Evolutionary conservation across 768 basidiomycete genomes (phyloP), one percentile per base, ranked within the genome.

Genomic region (Psilocybe subaeruginosa): DNA sequence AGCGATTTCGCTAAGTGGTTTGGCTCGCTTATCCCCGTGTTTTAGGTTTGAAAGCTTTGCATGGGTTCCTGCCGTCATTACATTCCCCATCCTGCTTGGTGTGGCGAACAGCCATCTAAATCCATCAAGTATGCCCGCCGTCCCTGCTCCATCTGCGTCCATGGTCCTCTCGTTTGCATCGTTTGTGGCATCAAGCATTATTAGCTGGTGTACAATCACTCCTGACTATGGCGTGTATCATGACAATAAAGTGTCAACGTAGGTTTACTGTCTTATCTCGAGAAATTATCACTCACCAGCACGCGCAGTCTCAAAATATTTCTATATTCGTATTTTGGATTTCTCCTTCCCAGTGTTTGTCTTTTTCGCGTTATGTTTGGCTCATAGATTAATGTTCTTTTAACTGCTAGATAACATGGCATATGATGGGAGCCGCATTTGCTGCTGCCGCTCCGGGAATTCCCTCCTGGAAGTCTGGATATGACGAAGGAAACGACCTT

Each of bases 361-460:
- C 9, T 2, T 16, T 37, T 17, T 51, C 23, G 14, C 27, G 30
- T 49, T 31, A 8, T 4, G 17, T 7, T 17, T 30, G 16, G 37
- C 48, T 23, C n/a, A 4, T 14, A 37, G 19, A 9, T 31, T 19
- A 33, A 54, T 12, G 54, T 53, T 16, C 49, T 50, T 35, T 19
- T 41, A 79, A 76, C 63, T 78, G 50, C 52, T 74, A 66, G 75
- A 80, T 64, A 75, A 82, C 70, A 17, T 66, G 72, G 56, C 76
- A 77, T 70, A 81, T 87, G 68, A 75, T 92, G 11, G 92, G 92
- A 1, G 89, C 89, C 0, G 89, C 89, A 0, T 87, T 88, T 56
- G 85, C 82, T 2, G 76, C 84, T 9, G 82, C 88, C 16, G 80
- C 85, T 0, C 77, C 84, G 0, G 77, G 69, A 11, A 80, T 90